A percentile compares a stretch with the other conserved stretches of the same genome.
Conservation (phyloP, 352 stramenopile genomes). For the Phytophthora hibernalis region DNA sequence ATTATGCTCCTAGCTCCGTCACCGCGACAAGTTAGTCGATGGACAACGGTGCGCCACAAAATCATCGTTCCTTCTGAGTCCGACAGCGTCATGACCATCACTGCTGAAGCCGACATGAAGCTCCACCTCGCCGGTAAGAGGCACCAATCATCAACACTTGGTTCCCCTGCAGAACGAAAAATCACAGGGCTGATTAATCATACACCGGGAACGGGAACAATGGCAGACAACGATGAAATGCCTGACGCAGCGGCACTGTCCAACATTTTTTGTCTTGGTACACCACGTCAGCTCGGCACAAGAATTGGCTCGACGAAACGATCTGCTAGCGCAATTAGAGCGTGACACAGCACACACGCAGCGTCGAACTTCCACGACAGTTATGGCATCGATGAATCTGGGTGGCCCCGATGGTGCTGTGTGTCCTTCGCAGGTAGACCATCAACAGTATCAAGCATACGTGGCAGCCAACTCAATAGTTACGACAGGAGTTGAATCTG, state of each 20-base stretch:
- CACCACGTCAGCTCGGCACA: conserved; percentile 51
- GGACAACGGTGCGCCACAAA: conserved; percentile 35
- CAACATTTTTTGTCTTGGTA: conserved; percentile 72
- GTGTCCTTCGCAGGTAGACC: conserved; percentile 30
- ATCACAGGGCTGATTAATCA: neutral
- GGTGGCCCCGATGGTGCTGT: conserved; percentile 3
- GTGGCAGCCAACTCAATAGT: conserved; percentile 50
- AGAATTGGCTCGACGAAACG: conserved; percentile 57
- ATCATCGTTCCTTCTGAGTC: conserved; percentile 16
- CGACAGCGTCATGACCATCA: conserved; percentile 17
- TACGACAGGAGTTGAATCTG: conserved; percentile 15
- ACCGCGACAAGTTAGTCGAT: conserved; percentile 28
- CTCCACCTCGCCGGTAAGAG: conserved; percentile 1
- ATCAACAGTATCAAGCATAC: conserved; percentile 46
- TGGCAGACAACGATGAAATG: conserved; percentile 8
- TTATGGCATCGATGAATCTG: conserved; percentile 43
- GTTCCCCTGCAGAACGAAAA: conserved; percentile 17
- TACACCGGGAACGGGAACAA: neutral
- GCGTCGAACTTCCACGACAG: conserved; percentile 42
- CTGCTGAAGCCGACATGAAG: conserved; percentile 30
- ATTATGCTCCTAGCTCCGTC: conserved; percentile 24
- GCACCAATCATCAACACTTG: conserved; percentile 1
- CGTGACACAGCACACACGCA: conserved; percentile 34
- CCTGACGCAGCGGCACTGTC: conserved; percentile 41
- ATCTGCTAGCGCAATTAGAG: conserved; percentile 59